Base-by-base conservation (phyloP, 345 rosid genomes). In the Anastatica hierochuntica region DNA sequence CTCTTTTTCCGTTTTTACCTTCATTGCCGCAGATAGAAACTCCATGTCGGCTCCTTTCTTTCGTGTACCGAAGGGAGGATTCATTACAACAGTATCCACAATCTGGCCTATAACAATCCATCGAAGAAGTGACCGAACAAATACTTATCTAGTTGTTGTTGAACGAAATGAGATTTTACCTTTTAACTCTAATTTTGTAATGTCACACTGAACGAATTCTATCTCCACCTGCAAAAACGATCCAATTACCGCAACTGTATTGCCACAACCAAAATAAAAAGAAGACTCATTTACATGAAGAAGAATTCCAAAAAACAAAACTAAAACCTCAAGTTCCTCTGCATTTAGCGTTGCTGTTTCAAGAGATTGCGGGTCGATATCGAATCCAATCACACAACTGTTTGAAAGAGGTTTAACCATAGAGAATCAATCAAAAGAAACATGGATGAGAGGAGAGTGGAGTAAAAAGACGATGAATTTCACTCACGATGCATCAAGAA, bases 21-120 rank as follows among this genome's bases (percentile, higher is more conserved):
- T 78, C 63, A 92, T 75, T 31, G 96, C 95, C 8, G 70, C 64
- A 36, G 12, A 53, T 39, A 90, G 88, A 69, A 90, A 87, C 59
- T 79, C 84, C 88, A 90, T 82, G 67, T 90, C 98, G 26, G 78
- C 95, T 42, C 95, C 96, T 68, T 79, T 90, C 71, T 65, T 80
- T 53, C 98, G 77, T 13, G 94, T 87, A 44, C 95, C 98, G 75
- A 87, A 90, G 27, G 98, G 98, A 70, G 96, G 98, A 66, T 90
- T 90, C 96, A 90, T 90, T 35, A 87, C 78, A 37, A 81, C 79
- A 14, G 96, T 90, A 67, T 90, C 95, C 26, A 88, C 79, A 62
- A 68, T 56, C 41, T 48, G 76, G 52, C 84, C 98, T 83, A 39
- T 21, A 62, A 56, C 20, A 48, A 13, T 56, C 23, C 44, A 31